Conservation (phyloP, 2,329 filamentous ascomycete genomes). For the Biscogniauxia marginata region DNA sequence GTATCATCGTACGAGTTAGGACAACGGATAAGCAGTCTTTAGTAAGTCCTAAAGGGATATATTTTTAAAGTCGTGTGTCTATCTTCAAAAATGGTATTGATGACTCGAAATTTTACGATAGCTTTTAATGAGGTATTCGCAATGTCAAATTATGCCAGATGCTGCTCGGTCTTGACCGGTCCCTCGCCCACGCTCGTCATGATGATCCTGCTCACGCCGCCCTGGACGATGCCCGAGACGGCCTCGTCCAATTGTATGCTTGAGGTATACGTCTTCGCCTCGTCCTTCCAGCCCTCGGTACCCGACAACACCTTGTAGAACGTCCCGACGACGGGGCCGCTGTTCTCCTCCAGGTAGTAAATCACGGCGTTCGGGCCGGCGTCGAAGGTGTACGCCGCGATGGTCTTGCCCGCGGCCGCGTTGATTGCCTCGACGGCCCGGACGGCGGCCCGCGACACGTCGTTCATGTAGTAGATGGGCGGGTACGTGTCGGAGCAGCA, state of each 20-base stretch:
- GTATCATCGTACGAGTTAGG: no score
- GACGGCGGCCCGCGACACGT: constrained; percentile 83
- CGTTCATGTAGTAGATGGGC: constrained; percentile 98
- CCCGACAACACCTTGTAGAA: constrained; percentile 67
- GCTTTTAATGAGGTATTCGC: background rate
- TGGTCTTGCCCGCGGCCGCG: constrained; percentile 68
- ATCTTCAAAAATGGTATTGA: no score
- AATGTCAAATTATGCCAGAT: constrained; percentile 58
- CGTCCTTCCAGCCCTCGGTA: constrained; percentile 71
- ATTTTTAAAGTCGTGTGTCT: no score
- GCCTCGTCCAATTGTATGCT: constrained; percentile 62
- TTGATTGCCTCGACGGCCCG: constrained; percentile 90
- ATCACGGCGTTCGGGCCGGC: constrained; percentile 96
- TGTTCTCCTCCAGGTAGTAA: constrained; percentile 85
- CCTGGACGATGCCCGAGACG: constrained; percentile 65
- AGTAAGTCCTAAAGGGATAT: no score
- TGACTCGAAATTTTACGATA: background rate
- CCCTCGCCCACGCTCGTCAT: constrained; percentile 89
- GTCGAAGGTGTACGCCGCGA: constrained; percentile 96
- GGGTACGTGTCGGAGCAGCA: constrained; percentile 93
- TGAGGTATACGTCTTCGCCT: constrained; percentile 48
- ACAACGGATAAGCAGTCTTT: constrained; percentile 7
- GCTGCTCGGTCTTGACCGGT: constrained; percentile 75
- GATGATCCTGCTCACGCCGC: constrained; percentile 86
- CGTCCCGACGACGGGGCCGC: constrained; percentile 69